Evolutionary conservation across 2,329 filamentous ascomycete species (phyloP).

Genomic region (Metarhizium anisopliae): DNA sequence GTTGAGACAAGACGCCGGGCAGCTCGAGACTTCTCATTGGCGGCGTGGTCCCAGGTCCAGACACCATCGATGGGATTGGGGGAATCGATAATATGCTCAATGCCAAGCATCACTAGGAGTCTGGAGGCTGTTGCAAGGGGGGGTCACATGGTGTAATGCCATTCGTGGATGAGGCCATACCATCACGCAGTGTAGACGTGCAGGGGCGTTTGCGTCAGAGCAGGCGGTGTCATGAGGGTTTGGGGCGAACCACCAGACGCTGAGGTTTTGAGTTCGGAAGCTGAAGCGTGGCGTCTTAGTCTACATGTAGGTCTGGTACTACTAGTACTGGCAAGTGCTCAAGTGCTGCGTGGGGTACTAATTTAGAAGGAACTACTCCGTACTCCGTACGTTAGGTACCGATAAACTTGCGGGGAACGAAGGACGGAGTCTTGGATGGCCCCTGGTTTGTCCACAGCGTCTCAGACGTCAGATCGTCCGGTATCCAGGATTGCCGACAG

Average conservation of each 20-base stretch:
- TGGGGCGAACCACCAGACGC: not conserved
- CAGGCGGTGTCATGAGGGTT: no score
- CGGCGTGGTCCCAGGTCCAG: not conserved
- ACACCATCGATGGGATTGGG: not conserved
- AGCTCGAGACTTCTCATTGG: not conserved
- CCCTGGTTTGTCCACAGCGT: constrained; percentile 5
- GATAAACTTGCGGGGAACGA: constrained; percentile 3
- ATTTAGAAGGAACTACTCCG: no score
- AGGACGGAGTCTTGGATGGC: no score
- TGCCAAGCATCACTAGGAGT: not conserved
- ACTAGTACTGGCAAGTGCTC: no score
- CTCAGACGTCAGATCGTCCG: constrained; percentile 15
- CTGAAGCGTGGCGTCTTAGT: not conserved
- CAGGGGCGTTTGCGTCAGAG: not conserved
- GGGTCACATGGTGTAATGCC: not conserved
- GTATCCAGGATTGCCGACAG: constrained; percentile 5
- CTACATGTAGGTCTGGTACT: no score
- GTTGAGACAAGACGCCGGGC: not conserved
- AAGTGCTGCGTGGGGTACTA: no score
- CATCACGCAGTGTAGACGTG: not conserved
- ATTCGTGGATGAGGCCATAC: not conserved
- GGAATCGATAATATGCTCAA: not conserved
- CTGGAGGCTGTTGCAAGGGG: constrained; percentile 1
- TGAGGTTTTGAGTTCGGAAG: no score
- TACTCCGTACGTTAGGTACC: not conserved